phyloP scores from a whole-genome alignment of 2,329 filamentous ascomycete genomes.

The Hypoxylon sp. region DNA sequence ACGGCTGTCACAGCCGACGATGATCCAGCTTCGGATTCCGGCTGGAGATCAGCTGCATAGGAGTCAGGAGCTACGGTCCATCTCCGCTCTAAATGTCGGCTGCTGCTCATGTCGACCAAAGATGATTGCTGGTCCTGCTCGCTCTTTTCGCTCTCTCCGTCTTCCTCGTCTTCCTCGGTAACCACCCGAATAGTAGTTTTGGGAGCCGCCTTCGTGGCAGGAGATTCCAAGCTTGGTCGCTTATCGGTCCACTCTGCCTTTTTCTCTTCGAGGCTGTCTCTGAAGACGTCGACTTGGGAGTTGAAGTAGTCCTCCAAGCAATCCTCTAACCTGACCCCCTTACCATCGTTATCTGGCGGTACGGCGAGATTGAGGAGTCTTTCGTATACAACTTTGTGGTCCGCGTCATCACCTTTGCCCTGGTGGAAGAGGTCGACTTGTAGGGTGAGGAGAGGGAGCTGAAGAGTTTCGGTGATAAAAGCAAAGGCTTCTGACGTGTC shows the following conservation, averaged over 20 bases:
- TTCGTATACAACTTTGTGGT: constrained; percentile 95
- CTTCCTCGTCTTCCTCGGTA: constrained; percentile 35
- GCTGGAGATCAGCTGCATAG: constrained; percentile 13
- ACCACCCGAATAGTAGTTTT: constrained; percentile 48
- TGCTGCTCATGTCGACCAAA: constrained; percentile 31
- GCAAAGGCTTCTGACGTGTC: constrained; percentile 96
- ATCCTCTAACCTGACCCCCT: constrained; percentile 81
- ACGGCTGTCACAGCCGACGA: constrained; percentile 29
- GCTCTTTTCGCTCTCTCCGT: constrained; percentile 37
- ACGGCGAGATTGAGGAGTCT: constrained; percentile 89
- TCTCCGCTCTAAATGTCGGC: constrained; percentile 45
- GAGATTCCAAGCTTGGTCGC: constrained; percentile 44
- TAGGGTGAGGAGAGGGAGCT: constrained; percentile 84
- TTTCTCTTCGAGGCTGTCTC: constrained; percentile 68
- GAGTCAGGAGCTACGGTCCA: constrained; percentile 44
- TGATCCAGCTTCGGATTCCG: constrained; percentile 27
- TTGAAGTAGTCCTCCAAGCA: constrained; percentile 97
- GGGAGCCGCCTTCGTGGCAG: constrained; percentile 36
- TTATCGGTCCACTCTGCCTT: constrained; percentile 48
- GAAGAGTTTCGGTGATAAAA: constrained; percentile 89
- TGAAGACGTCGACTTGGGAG: constrained; percentile 85
- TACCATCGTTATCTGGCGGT: constrained; percentile 75
- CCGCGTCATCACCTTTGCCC: constrained; percentile 83
- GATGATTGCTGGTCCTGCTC: neutral
- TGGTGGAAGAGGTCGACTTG: constrained; percentile 96